These are phyloP conservation scores for Trametes sanguinea DNA, from an alignment of 768 basidiomycete species.

Conservation along the genomic window DNA sequence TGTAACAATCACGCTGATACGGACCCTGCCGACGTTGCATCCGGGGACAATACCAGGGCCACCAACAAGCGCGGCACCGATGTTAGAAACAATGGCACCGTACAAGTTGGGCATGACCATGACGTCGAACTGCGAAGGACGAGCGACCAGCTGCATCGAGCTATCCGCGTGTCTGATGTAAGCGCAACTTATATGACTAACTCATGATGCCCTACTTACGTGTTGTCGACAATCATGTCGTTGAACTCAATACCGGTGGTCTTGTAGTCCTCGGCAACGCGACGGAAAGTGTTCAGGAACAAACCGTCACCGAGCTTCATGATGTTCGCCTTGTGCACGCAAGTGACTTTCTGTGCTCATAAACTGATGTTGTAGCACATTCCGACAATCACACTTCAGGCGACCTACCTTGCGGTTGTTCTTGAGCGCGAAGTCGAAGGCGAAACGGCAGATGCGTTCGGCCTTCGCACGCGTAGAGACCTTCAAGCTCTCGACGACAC, in stretches of 20 bases:
- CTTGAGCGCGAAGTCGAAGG: conserved; percentile 98
- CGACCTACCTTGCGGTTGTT: conserved; percentile 86
- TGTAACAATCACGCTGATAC: conserved; percentile 22
- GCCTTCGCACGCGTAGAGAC: conserved; percentile 94
- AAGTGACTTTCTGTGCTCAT: conserved; percentile 88
- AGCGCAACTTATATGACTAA: neutral
- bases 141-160: conserved; percentile 98
- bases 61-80: conserved; percentile 97
- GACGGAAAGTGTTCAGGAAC: conserved; percentile 97
- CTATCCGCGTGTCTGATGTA: conserved; percentile 39
- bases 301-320: conserved; percentile 99
- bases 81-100: conserved; percentile 97
- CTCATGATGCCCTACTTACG: conserved; percentile 48
- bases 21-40: conserved; percentile 92
- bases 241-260: conserved; percentile 89
- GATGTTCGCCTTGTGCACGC: conserved; percentile 99
- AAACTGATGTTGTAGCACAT: neutral
- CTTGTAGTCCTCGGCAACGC: conserved; percentile 95
- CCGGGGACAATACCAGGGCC: conserved; percentile 98
- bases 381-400: conserved; percentile 7
- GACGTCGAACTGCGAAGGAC: conserved; percentile 95
- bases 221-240: conserved; percentile 99
- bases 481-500: conserved; percentile 98
- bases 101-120: conserved; percentile 99
- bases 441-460: conserved; percentile 95